Base-by-base conservation (phyloP, 2,329 filamentous ascomycete genomes). In the Fusarium sp. region DNA sequence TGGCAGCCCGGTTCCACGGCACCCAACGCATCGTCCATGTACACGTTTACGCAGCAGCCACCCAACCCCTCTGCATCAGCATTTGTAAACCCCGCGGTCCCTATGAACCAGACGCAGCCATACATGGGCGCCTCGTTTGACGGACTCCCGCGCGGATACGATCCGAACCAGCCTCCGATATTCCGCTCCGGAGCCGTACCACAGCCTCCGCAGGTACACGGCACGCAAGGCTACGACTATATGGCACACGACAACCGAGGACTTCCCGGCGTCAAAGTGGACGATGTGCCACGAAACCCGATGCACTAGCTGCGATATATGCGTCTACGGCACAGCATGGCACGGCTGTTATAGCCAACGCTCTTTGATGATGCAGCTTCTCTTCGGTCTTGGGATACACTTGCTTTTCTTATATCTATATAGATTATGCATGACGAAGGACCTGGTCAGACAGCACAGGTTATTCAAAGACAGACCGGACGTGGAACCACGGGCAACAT, bases 1-100 rank as follows among this genome's bases (percentile, higher is more conserved):
- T 86, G 84, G 84, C 83, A 82, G 65, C 76, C 81, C 20, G 76
- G 76, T 13, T 83, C 84, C 3, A 78, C 80, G 1, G 78, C 81
- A 0, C 76, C 84, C 0, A 80, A 75, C 34, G 79, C 79, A 2
- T 74, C 83, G 0, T 69, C 83, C 0, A 75, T 86, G 65, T 87
- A 86, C 67, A 73, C 83, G 1, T 85, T 84, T 56, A 77, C 80
- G 13, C 73, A 79, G 6, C 81, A 84, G 57, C 79, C 80, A 20
- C 66, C 77, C 4, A 74, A 75, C 10, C 56, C 77, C 13, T 67
- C 77, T 31, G 69, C 76, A 31, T 60, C 77, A 1, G 68, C 78
- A 1, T 81, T 79, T 63, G 75, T 78, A 18, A 74, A 69, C 33
- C 73, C 77, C 2, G 57, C 66, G 1, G 79, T 81, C 9, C 67